phyloP scores from a whole-genome alignment of 2,329 filamentous ascomycete genomes.

The Thermoascus crustaceus region DNA sequence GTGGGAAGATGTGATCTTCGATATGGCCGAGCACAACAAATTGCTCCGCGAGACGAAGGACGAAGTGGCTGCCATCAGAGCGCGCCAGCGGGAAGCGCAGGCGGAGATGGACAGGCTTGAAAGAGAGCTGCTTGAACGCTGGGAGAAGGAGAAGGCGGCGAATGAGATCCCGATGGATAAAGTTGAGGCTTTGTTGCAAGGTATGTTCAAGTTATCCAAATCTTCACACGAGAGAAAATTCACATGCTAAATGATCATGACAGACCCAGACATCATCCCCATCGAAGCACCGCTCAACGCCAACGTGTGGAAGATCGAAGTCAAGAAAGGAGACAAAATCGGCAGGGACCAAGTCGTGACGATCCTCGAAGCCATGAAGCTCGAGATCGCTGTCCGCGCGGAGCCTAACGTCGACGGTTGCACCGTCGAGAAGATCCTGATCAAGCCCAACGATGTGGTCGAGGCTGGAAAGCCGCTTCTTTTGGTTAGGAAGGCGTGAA shows the following conservation, averaged over 20 bases:
- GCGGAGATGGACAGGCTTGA: slow-evolving; percentile 35
- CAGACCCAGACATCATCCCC: slow-evolving; percentile 28
- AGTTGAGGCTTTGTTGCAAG: slow-evolving; percentile 42
- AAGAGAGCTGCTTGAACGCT: slow-evolving; percentile 27
- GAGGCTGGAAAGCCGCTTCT: slow-evolving; percentile 21
- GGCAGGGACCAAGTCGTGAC: slow-evolving; percentile 36
- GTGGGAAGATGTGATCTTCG: slow-evolving; percentile 43
- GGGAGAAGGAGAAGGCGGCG: slow-evolving; percentile 38
- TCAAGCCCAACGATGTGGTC: slow-evolving; percentile 33
- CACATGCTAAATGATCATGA: not conserved
- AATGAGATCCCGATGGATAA: slow-evolving; percentile 43
- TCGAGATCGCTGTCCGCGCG: slow-evolving; percentile 43
- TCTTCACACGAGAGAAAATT: not conserved
- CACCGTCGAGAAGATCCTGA: slow-evolving; percentile 32
- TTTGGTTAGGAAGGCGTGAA: slow-evolving; percentile 15
- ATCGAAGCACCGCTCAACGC: slow-evolving; percentile 41
- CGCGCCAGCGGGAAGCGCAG: slow-evolving; percentile 41
- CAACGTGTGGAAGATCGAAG: slow-evolving; percentile 48
- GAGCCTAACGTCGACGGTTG: slow-evolving; percentile 19
- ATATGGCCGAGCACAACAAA: slow-evolving; percentile 48
- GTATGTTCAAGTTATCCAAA: slow-evolving; percentile 18
- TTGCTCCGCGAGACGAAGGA: slow-evolving; percentile 39
- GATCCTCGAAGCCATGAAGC: slow-evolving; percentile 51
- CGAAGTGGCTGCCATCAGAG: slow-evolving; percentile 41
- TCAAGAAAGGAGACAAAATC: slow-evolving; percentile 36